Base-by-base conservation (phyloP, 208 protist species). In the Crithidia sp. region DNA sequence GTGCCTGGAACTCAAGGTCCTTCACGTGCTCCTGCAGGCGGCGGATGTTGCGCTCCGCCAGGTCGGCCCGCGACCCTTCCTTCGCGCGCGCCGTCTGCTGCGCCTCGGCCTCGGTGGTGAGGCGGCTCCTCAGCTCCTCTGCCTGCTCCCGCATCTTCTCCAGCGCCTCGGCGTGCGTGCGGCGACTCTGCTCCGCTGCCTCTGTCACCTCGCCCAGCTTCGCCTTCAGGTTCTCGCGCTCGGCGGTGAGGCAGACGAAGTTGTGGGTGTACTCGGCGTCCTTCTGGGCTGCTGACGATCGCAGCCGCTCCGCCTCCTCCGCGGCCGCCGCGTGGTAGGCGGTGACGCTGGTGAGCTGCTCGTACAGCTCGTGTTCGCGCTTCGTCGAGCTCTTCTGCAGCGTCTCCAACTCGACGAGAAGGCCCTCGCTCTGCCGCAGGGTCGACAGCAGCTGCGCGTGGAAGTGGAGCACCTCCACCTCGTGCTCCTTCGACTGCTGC, bases 321-420 rank as follows among this genome's bases (percentile, higher is more conserved):
- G 80, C 67, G 49, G 82, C 57, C 17, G 77, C 64, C 37, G 92
- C 87, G 63, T 94, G 85, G 58, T 77, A 77, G 28, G 92, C 90
- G 2, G 90, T 97, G 49, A 95, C 85, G 49, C 84, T 79, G n/a
- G 84, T 81, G 50, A 97, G 86, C 69, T 94, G 85, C 77, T 97
- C 85, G 56, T 90, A 91, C 39, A 93, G 64, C 60, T 95, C 87
- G 12, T 78, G 65, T 39, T 81, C 74, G 36, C 74, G 81, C 14
- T 60, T 52, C 12, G 6, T 19, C 39, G 81, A 71, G 13, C 76
- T 79, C 37, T 70, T 74, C 71, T 80, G 44, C 36, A 87, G 75
- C 7, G 85, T 55, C 8, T 86, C 79, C 16, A 81, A 39, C 50
- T 82, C 74, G 8, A 12, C 45, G 40, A 43, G 49, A 8, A 82